These are phyloP conservation scores for Gnetum montanum DNA, from an alignment of 75 land plant genomes.

Conservation along the genomic window DNA sequence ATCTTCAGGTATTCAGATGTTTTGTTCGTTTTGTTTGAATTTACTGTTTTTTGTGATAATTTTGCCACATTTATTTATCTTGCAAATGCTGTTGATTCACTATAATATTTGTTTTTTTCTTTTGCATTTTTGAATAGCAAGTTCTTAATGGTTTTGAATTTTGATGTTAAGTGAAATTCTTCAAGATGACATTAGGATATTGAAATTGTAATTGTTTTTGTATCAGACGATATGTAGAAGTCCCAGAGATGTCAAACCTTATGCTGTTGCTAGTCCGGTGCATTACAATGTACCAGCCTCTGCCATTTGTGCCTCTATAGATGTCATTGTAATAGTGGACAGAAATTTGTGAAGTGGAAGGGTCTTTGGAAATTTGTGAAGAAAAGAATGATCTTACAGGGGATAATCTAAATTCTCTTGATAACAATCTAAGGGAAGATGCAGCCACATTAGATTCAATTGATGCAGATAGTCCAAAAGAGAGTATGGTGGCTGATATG, in stretches of 20 bases:
- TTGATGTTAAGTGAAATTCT: constrained; percentile 1
- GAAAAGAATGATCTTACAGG: constrained; percentile 14
- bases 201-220: no score
- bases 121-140: no score
- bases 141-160: no score
- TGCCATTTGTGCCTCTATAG: constrained; percentile 71
- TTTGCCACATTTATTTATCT: not conserved
- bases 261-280: constrained; percentile 63
- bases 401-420: constrained; percentile 9
- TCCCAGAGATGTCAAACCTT: constrained; percentile 65
- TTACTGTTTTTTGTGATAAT: not conserved
- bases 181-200: not conserved
- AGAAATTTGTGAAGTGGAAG: constrained; percentile 50
- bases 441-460: constrained; percentile 4
- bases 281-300: constrained; percentile 92
- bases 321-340: constrained; percentile 65
- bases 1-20: constrained; percentile 60
- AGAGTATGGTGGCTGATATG: constrained; percentile 16
- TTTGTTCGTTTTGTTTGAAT: not conserved
- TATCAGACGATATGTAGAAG: constrained; percentile 85
- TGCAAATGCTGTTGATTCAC: not conserved
- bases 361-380: constrained; percentile 24
- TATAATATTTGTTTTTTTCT: not conserved
- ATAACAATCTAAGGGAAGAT: constrained; percentile 13
- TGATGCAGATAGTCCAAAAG: constrained; percentile 13